Evolutionary conservation across 768 basidiomycete genomes (phyloP).

Genomic region (Gelatoporia subvermispora): DNA sequence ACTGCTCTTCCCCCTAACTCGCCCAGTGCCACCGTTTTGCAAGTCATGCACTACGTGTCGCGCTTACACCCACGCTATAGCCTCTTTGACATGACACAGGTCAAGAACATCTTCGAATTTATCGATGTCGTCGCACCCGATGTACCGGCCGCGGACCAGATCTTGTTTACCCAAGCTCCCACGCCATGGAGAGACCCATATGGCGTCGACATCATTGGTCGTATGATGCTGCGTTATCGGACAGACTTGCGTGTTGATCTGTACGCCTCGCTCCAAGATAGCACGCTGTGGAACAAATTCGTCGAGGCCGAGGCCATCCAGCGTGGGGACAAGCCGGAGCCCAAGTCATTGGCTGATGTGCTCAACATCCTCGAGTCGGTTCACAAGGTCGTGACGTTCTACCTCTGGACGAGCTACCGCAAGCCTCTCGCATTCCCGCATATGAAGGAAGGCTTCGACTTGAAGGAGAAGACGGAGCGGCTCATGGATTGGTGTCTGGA

Average conservation of each 20-base stretch:
- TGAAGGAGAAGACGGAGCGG: slow-evolving; percentile 62
- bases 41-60: slow-evolving; percentile 47
- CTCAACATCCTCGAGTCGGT: slow-evolving; percentile 54
- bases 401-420: slow-evolving; percentile 82
- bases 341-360: slow-evolving; percentile 2
- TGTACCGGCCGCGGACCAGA: slow-evolving; percentile 41
- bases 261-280: slow-evolving; percentile 27
- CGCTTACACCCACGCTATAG: slow-evolving; percentile 40
- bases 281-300: slow-evolving; percentile 37
- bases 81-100: slow-evolving; percentile 23
- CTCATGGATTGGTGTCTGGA: slow-evolving; percentile 61
- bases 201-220: slow-evolving; percentile 28
- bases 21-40: slow-evolving; percentile 37
- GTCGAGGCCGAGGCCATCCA: slow-evolving; percentile 36
- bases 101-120: slow-evolving; percentile 32
- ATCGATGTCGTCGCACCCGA: slow-evolving; percentile 36
- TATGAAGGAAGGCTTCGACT: slow-evolving; percentile 38
- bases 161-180: slow-evolving; percentile 47
- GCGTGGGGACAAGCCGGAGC: slow-evolving; percentile 10
- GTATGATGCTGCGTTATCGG: slow-evolving; percentile 41
- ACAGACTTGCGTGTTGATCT: slow-evolving; percentile 39
- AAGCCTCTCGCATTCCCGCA: slow-evolving; percentile 62
- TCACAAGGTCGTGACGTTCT: slow-evolving; percentile 72
- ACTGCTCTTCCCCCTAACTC: slow-evolving; percentile 40
- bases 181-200: slow-evolving; percentile 44